Percentiles rank a stretch among this genome's conserved stretches.
Evolutionary conservation across 2,329 filamentous ascomycete species (phyloP).

Genomic region (Aschersonia sp.): DNA sequence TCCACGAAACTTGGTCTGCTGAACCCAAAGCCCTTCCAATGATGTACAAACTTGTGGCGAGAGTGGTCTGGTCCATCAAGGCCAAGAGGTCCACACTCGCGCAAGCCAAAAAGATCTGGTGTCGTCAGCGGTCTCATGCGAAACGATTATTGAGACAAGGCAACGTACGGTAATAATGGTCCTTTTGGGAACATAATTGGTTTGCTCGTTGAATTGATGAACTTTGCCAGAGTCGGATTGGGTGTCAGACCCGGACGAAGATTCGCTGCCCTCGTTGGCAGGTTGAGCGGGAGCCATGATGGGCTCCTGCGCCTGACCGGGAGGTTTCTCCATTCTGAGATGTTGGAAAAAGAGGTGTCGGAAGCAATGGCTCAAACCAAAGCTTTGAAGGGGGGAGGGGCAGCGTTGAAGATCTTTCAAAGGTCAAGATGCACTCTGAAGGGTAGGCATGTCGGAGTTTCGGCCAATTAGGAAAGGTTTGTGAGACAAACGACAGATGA

Average conservation of each 20-base stretch:
- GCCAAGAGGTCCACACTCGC: conserved; percentile 39
- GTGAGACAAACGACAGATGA: neutral
- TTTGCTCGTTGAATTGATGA: conserved; percentile 36
- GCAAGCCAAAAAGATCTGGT: conserved; percentile 40
- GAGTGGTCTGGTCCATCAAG: conserved; percentile 42
- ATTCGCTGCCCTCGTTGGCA: neutral
- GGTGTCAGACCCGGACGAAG: conserved; percentile 3
- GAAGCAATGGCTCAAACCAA: too few relatives aligned
- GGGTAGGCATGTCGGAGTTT: neutral
- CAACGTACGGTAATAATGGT: conserved; percentile 33
- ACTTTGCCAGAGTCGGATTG: conserved; percentile 7
- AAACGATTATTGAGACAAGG: neutral
- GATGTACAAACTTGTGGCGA: conserved; percentile 38
- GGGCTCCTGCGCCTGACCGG: neutral
- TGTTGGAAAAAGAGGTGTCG: too few relatives aligned
- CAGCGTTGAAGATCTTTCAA: too few relatives aligned
- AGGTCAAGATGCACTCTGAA: neutral
- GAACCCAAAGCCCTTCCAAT: conserved; percentile 35
- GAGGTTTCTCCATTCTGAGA: neutral
- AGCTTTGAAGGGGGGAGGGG: too few relatives aligned
- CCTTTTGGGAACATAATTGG: conserved; percentile 35
- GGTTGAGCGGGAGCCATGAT: neutral
- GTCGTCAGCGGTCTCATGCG: conserved; percentile 4
- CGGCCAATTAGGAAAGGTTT: neutral
- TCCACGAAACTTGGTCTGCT: conserved; percentile 36